Percentiles rank a stretch among this genome's conserved stretches.
Evolutionary conservation across 305 asterid species (phyloP).

Genomic region (Fraxinus latifolia): DNA sequence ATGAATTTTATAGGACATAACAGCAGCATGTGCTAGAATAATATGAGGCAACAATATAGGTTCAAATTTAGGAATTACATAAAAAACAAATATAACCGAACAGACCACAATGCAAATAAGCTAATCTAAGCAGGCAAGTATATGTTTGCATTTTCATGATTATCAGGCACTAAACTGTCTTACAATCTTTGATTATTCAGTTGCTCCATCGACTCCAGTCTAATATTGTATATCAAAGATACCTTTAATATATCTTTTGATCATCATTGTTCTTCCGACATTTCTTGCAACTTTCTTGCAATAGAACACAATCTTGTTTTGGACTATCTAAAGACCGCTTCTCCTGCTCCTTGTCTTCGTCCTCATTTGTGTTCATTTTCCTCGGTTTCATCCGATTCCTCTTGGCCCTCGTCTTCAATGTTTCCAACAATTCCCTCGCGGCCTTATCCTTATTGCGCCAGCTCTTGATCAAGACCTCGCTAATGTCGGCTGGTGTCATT

Average conservation of each 20-base stretch:
- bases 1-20: not conserved
- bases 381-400: constrained; percentile 17
- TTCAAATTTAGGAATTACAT: not conserved
- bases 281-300: constrained; percentile 13
- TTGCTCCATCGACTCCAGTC: not conserved
- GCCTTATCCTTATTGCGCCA: constrained; percentile 46
- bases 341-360: constrained; percentile 49
- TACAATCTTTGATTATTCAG: too few species aligned
- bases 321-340: constrained; percentile 53
- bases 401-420: constrained; percentile 36
- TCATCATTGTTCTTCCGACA: constrained; percentile 1
- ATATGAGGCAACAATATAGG: not conserved
- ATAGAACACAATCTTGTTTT: constrained; percentile 16
- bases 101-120: not conserved
- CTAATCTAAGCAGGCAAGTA: not conserved
- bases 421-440: constrained; percentile 37
- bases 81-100: not conserved
- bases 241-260: not conserved
- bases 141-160: not conserved
- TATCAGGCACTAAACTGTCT: not conserved
- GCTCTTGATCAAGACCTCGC: constrained; percentile 55
- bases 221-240: not conserved
- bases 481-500: constrained; percentile 70
- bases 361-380: constrained; percentile 6
- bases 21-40: not conserved